Conservation (phyloP, 352 stramenopile genomes). For the Pythium plurisporium region DNA sequence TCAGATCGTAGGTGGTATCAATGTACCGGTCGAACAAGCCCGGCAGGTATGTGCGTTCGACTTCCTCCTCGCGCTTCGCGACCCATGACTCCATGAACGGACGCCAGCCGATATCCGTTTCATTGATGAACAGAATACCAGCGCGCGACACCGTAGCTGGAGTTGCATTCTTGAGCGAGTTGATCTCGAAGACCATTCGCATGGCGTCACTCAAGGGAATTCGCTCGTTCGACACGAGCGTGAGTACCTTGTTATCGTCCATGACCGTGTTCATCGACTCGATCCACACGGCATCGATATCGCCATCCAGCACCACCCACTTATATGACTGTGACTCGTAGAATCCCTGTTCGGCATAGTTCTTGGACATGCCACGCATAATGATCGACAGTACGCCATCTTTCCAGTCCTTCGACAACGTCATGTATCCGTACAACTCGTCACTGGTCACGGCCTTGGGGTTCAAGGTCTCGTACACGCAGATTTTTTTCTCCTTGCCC, state of each 20-base stretch:
- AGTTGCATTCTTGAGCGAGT: conserved; percentile 85
- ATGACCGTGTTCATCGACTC: conserved; percentile 97
- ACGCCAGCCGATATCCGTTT: conserved; percentile 92
- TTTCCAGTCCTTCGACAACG: conserved; percentile 88
- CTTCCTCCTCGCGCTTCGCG: conserved; percentile 84
- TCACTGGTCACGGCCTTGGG: conserved; percentile 87
- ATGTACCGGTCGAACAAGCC: conserved; percentile 97
- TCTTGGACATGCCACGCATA: conserved; percentile 89
- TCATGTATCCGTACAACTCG: conserved; percentile 93
- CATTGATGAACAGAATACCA: conserved; percentile 88
- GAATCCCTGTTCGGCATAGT: conserved; percentile 89
- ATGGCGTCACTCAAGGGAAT: conserved; percentile 80
- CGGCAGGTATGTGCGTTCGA: conserved; percentile 90
- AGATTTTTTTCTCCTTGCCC: conserved; percentile 86
- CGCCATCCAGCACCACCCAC: conserved; percentile 84
- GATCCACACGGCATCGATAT: conserved; percentile 89
- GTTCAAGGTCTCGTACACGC: conserved; percentile 87
- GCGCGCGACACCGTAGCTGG: conserved; percentile 82
- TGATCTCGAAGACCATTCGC: conserved; percentile 91
- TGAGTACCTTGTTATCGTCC: conserved; percentile 97
- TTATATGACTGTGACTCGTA: conserved; percentile 94
- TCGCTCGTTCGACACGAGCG: conserved; percentile 87
- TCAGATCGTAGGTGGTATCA: conserved; percentile 91
- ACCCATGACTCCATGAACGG: conserved; percentile 97
- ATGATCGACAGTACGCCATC: conserved; percentile 88